Evolutionary conservation across 352 stramenopile species (phyloP), one percentile per base, ranked within the genome.

Genomic region (Hyphochytrium catenoides): DNA sequence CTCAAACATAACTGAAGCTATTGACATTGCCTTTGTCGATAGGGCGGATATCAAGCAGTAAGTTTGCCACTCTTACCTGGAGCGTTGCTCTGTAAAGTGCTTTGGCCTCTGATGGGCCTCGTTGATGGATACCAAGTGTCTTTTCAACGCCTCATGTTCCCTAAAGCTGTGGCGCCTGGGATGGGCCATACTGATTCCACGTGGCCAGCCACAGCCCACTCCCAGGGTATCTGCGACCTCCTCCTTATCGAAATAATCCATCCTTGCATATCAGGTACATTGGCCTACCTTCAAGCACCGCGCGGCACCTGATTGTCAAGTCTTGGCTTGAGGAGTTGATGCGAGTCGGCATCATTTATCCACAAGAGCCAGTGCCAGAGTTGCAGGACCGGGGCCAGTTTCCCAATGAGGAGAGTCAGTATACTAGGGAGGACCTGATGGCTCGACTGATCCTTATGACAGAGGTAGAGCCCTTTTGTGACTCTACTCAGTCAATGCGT

Each of bases 1-100:
- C 0, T 89, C 71, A 16, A 94, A 93, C 40, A 72, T 94, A 38
- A 90, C 73, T 0, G 61, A 77, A 29, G 69, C 63, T 3, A 85
- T 94, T 19, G 81, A 94, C 43, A 48, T 74, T 3, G 81, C 81
- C 0, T 94, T 94, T 50, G 54, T 93, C 8, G 78, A 92, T 40
- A 59, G 81, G 23, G 75, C 74, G n/a, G 81, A 94, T 41, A 70
- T 91, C 35, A 90, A 88, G 27, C 55, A 86, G 49, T 87, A 67
- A 20, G 50, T 57, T 28, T 39, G 41, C 15, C 37, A 46, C 1
- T 54, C 36, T 0, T 26, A 17, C 18, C 9, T 32, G 3, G 28
- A 53, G 26, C 26, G 16, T 38, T 6, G 15, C 21, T 47, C 2
- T 35, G 7, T 2, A 15, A 1, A 16, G 9, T 15, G n/a, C n/a